Percentiles rank a stretch among this genome's conserved stretches.
These are phyloP conservation scores for Yamadazyma conglobata DNA, from an alignment of 1,139 yeast species.

Conservation along the genomic window DNA sequence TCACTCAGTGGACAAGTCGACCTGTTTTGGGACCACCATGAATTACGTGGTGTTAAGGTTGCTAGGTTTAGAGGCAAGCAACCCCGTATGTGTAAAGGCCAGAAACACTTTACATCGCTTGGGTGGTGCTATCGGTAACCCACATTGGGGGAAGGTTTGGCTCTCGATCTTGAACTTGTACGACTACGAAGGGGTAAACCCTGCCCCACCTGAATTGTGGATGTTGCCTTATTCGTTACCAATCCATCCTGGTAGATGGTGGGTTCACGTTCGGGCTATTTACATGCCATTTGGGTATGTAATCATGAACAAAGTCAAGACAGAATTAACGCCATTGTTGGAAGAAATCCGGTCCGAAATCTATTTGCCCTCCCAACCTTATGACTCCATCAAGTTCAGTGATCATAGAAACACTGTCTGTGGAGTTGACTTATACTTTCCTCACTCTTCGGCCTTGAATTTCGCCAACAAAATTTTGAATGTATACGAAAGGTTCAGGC, in stretches of 20 bases:
- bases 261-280: conserved; percentile 97
- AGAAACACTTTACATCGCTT: conserved; percentile 62
- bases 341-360: conserved; percentile 70
- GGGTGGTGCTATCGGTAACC: conserved; percentile 88
- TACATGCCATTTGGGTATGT: conserved; percentile 85
- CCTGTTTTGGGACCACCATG: conserved; percentile 91
- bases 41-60: conserved; percentile 78
- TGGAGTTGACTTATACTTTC: conserved; percentile 90
- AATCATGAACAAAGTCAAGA: conserved; percentile 52
- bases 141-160: conserved; percentile 99
- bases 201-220: conserved; percentile 97
- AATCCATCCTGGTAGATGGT: conserved; percentile 95
- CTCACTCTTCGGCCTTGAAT: conserved; percentile 72
- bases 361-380: conserved; percentile 53
- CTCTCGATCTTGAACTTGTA: conserved; percentile 74
- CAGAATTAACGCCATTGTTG: conserved; percentile 64
- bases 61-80: conserved; percentile 68
- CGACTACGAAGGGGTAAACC: conserved; percentile 96
- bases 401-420: conserved; percentile 79
- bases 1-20: conserved; percentile 86
- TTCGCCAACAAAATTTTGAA: conserved; percentile 58
- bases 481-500: conserved; percentile 70
- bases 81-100: conserved; percentile 80
- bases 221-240: conserved; percentile 76
- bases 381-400: conserved; percentile 62